These are phyloP conservation scores for Musa acuminata DNA, from an alignment of 176 grass and related monocot genomes.

Conservation along the genomic window DNA sequence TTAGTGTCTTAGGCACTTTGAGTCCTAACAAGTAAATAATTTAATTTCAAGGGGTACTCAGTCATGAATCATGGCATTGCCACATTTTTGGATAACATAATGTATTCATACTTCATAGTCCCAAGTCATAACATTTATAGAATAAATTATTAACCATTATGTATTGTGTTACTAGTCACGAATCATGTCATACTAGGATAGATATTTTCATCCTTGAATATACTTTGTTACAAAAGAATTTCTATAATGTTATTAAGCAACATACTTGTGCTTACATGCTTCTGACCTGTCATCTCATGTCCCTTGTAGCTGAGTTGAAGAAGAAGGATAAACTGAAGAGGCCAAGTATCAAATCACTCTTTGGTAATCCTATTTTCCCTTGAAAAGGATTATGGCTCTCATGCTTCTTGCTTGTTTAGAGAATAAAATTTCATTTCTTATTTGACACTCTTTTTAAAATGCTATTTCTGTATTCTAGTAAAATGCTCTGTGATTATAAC, in stretches of 20 bases:
- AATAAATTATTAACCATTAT: too few relatives aligned
- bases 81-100: too few relatives aligned
- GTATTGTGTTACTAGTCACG: too few relatives aligned
- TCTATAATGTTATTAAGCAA: not conserved
- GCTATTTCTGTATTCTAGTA: not conserved
- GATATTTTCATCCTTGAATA: not conserved
- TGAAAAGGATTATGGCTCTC: not conserved
- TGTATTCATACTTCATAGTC: too few relatives aligned
- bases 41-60: too few relatives aligned
- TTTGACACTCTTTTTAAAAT: not conserved
- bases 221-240: not conserved
- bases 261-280: not conserved
- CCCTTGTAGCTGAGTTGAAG: conserved; percentile 66
- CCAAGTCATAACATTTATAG: too few relatives aligned
- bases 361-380: conserved; percentile 31
- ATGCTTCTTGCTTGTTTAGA: not conserved
- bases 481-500: too few relatives aligned
- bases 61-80: too few relatives aligned
- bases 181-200: not conserved
- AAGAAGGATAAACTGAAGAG: conserved; percentile 81
- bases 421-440: not conserved
- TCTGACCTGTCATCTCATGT: not conserved
- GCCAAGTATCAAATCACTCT: conserved; percentile 83
- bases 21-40: too few relatives aligned
- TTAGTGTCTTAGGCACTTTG: too few relatives aligned